Percentiles rank a stretch among this genome's conserved stretches.
Evolutionary conservation across 164 flowering plant species (phyloP).

Genomic region (Berberis vulgaris): DNA sequence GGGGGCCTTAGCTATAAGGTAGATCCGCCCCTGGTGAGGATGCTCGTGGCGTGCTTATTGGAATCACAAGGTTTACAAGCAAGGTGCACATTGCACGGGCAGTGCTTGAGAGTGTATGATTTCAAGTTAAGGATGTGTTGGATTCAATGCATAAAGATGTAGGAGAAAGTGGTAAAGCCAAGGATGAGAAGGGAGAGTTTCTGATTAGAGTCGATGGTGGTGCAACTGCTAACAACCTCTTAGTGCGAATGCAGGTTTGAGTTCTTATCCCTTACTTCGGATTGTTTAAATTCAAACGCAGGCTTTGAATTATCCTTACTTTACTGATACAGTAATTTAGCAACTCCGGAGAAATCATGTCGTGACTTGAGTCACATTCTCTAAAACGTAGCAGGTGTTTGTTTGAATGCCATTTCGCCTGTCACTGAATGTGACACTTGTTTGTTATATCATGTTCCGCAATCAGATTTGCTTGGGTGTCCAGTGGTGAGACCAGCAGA

Average conservation of each 20-base stretch:
- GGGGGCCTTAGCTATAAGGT: no score
- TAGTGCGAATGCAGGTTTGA: slow-evolving; percentile 87
- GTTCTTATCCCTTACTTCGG: neutral
- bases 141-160: slow-evolving; percentile 91
- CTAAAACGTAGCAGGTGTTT: no score
- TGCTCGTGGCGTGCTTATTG: slow-evolving; percentile 83
- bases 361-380: no score
- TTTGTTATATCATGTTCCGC: neutral
- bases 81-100: slow-evolving; percentile 83
- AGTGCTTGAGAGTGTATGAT: slow-evolving; percentile 91
- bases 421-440: no score
- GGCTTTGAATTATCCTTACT: neutral
- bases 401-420: no score
- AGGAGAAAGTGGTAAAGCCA: slow-evolving; percentile 31
- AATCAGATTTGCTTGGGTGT: slow-evolving; percentile 78
- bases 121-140: slow-evolving; percentile 84
- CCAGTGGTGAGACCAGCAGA: slow-evolving; percentile 83
- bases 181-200: slow-evolving; percentile 45
- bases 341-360: no score
- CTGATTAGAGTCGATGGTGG: slow-evolving; percentile 92
- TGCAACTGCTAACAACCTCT: slow-evolving; percentile 76
- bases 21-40: slow-evolving; percentile 18
- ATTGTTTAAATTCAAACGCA: neutral
- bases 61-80: slow-evolving; percentile 77
- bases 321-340: no score